Evolutionary conservation across 202 grass and related monocot genomes (phyloP).

Genomic region (Carex arenaria): DNA sequence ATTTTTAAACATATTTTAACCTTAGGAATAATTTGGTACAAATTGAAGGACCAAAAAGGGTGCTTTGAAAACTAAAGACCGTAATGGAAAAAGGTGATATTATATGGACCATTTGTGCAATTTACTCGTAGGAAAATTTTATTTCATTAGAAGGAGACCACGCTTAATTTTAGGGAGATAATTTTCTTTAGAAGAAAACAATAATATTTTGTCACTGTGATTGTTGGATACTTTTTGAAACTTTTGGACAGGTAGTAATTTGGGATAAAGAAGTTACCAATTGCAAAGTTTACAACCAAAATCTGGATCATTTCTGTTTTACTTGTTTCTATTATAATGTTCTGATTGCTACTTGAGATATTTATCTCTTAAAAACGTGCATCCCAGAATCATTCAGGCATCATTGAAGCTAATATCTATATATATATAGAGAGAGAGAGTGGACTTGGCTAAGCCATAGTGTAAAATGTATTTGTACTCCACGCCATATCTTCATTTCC

Average conservation of each 20-base stretch:
- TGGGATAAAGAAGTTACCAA: not conserved
- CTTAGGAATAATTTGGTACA: not conserved
- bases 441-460: too few relatives aligned
- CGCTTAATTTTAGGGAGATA: not conserved
- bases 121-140: not conserved
- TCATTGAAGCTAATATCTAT: not conserved
- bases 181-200: not conserved
- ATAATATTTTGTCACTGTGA: not conserved
- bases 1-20: not conserved
- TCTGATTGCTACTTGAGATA: not conserved
- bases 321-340: not conserved
- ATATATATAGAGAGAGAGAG: too few relatives aligned
- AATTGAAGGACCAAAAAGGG: not conserved
- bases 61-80: not conserved
- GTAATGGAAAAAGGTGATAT: not conserved
- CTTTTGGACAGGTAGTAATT: not conserved
- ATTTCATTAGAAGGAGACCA: not conserved
- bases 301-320: not conserved
- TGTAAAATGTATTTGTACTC: too few relatives aligned
- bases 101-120: not conserved
- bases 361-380: not conserved
- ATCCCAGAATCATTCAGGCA: not conserved
- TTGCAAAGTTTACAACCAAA: not conserved
- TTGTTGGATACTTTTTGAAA: not conserved
- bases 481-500: too few relatives aligned